Evolutionary conservation across 768 basidiomycete species (phyloP), one percentile per base, ranked within the genome.

Genomic region (Tubosaeta sp.): DNA sequence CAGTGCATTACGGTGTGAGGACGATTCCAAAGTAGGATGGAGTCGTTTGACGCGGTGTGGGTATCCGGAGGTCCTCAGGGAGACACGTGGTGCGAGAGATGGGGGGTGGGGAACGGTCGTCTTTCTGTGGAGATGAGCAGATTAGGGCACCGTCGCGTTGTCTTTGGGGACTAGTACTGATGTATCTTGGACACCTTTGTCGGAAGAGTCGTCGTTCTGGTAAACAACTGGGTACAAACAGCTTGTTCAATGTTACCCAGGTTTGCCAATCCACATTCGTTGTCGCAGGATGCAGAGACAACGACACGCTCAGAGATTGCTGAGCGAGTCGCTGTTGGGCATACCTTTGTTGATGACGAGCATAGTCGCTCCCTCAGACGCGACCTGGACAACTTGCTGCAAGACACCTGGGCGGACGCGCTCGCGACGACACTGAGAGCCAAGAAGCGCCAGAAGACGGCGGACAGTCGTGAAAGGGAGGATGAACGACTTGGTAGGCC

Each of bases 201-300:
- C n/a, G n/a, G n/a, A n/a, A n/a, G n/a, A n/a, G n/a, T n/a, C n/a
- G n/a, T n/a, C n/a, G n/a, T n/a, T n/a, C n/a, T n/a, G n/a, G n/a
- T n/a, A n/a, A n/a, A n/a, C n/a, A n/a, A n/a, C n/a, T n/a, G n/a
- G n/a, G n/a, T n/a, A n/a, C n/a, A n/a, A n/a, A n/a, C n/a, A n/a
- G 60, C 46, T 22, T 5, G 34, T 16, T 22, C 18, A 24, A 69
- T 68, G 66, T 50, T 66, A 36, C 71, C 70, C 44, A 76, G 70
- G 55, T 79, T 74, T 57, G 61, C 66, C 31, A 80, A 80, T 62
- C 79, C 79, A 12, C 76, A 79, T 67, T 61, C 67, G 31, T 55
- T 73, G 14, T 60, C 64, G 32, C 69, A 69, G 16, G 54, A 63
- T 1, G 59, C 67, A 7, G 57, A 71, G 38, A 43, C 38, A 6